Evolutionary conservation across 345 rosid species (phyloP).

Genomic region (Eucalyptus albens): DNA sequence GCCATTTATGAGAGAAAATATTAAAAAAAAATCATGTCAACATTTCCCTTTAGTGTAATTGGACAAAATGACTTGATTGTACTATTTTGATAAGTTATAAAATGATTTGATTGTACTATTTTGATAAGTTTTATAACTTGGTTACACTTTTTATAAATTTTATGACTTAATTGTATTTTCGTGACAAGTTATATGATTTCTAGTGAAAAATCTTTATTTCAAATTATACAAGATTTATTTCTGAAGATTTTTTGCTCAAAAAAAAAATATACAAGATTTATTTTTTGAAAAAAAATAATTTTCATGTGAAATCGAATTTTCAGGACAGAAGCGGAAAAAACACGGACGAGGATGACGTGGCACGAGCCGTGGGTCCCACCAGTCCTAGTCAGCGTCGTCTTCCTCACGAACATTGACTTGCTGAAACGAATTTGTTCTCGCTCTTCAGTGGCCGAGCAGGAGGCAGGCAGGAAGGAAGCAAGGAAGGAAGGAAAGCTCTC

Average conservation of each 20-base stretch:
- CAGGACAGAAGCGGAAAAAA: not conserved
- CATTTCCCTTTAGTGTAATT: too few relatives aligned
- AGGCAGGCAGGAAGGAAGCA: not conserved
- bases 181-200: accelerated
- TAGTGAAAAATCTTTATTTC: too few relatives aligned
- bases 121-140: accelerated
- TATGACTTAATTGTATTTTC: accelerated
- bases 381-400: not conserved
- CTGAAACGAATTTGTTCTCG: not conserved
- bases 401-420: not conserved
- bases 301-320: not conserved
- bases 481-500: not conserved
- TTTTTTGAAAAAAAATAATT: too few relatives aligned
- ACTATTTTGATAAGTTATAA: too few relatives aligned
- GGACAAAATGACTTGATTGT: too few relatives aligned
- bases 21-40: too few relatives aligned
- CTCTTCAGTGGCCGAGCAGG: not conserved
- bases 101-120: accelerated
- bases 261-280: too few relatives aligned
- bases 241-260: too few relatives aligned
- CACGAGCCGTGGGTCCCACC: not conserved
- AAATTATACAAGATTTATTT: too few relatives aligned
- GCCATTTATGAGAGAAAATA: accelerated
- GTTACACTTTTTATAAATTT: too few relatives aligned
- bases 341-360: not conserved